Evolutionary conservation across 2,329 filamentous ascomycete species (phyloP).

Genomic region (Ophiostoma angusticollis): DNA sequence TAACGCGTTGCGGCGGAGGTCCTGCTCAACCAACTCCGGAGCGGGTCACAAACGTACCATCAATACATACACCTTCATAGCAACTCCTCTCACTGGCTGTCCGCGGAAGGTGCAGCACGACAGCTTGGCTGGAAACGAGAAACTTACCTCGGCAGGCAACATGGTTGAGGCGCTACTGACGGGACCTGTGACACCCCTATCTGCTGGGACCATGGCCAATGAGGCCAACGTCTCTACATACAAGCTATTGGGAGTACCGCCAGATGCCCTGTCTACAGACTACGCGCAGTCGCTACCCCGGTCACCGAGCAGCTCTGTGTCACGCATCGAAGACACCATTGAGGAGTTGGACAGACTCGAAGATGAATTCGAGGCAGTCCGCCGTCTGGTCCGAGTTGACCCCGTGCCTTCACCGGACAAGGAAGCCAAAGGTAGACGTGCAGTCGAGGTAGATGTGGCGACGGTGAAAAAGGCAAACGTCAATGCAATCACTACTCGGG

Average conservation of each 20-base stretch:
- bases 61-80: slow-evolving; percentile 34
- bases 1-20: slow-evolving; percentile 33
- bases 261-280: background rate
- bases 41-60: slow-evolving; percentile 17
- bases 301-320: slow-evolving; percentile 11
- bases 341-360: slow-evolving; percentile 50
- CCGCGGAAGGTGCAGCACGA: background rate
- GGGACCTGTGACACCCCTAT: background rate
- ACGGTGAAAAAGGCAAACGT: slow-evolving; percentile 5
- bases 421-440: slow-evolving; percentile 12
- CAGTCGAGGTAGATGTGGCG: background rate
- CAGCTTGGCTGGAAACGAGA: background rate
- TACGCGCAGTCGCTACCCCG: slow-evolving; percentile 7
- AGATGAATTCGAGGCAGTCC: slow-evolving; percentile 45
- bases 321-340: slow-evolving; percentile 49
- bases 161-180: slow-evolving; percentile 11
- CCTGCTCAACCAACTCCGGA: slow-evolving; percentile 16
- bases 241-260: background rate
- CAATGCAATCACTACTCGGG: slow-evolving; percentile 27
- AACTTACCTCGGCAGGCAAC: background rate
- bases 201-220: background rate
- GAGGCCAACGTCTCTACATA: slow-evolving; percentile 2
- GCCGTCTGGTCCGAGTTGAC: slow-evolving; percentile 25
- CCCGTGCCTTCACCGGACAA: slow-evolving; percentile 22
- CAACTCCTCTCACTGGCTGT: slow-evolving; percentile 27